Percentiles rank a stretch among this genome's conserved stretches.
Evolutionary conservation across 495 filamentous ascomycete species (phyloP).

Genomic region (Aspergillus steynii): DNA sequence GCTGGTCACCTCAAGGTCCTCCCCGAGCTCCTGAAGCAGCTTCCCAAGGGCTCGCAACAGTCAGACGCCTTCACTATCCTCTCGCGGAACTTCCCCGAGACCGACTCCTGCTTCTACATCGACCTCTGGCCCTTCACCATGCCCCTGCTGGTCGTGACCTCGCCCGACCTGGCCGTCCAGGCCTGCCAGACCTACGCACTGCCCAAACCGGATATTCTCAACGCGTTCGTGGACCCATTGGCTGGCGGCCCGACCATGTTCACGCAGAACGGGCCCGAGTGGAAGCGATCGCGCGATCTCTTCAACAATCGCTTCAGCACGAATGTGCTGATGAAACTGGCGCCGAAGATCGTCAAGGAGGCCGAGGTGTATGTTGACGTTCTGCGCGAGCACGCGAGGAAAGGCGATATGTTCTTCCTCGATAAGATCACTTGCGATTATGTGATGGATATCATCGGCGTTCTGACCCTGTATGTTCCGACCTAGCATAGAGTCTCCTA

Average conservation of each 20-base stretch:
- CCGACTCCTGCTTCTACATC: too few relatives aligned
- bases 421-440: conserved; percentile 1
- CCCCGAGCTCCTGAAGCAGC: not conserved
- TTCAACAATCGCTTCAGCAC: not conserved
- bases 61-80: not conserved
- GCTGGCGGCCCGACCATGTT: conserved; percentile 7
- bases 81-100: not conserved
- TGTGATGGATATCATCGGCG: conserved; percentile 7
- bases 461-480: conserved; percentile 2
- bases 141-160: conserved; percentile 3
- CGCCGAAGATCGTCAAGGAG: not conserved
- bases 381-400: not conserved
- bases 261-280: not conserved
- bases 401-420: conserved; percentile 1
- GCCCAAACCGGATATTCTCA: conserved; percentile 3
- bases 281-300: not conserved
- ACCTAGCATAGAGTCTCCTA: too few relatives aligned
- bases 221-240: conserved; percentile 4
- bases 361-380: not conserved
- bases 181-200: conserved; percentile 7
- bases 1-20: conserved; percentile 1
- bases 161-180: conserved; percentile 4
- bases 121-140: too few relatives aligned
- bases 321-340: not conserved
- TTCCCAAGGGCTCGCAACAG: not conserved